Percentiles rank a stretch among this genome's conserved stretches.
Evolutionary conservation across 73 alveolate species (phyloP).

Genomic region (Paramecium tetraurelia): DNA sequence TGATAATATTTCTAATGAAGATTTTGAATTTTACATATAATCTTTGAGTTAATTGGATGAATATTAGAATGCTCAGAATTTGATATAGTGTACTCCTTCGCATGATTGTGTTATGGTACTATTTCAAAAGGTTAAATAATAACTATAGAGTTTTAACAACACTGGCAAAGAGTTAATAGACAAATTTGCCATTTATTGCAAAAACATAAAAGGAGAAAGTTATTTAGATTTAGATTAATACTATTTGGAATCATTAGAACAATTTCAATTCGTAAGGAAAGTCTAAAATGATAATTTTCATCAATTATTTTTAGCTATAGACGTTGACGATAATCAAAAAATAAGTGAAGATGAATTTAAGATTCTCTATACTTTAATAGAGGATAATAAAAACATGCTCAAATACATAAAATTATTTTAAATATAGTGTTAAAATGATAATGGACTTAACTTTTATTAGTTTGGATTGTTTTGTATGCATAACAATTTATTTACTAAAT

Average conservation of each 20-base stretch:
- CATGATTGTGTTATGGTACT: background rate
- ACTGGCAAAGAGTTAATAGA: background rate
- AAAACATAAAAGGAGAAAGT: background rate
- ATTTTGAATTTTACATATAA: conserved; percentile 1
- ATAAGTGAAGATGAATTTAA: background rate
- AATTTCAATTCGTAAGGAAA: background rate
- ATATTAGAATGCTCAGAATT: background rate
- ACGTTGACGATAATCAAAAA: background rate
- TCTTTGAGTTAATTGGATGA: background rate
- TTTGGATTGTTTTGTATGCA: background rate
- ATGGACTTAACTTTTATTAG: background rate
- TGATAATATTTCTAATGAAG: background rate
- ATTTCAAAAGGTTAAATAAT: background rate
- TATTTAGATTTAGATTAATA: background rate
- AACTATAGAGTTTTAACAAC: background rate
- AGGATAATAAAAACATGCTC: background rate
- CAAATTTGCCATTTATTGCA: background rate
- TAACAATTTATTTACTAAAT: background rate
- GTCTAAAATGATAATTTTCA: background rate
- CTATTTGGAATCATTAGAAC: background rate
- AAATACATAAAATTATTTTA: background rate
- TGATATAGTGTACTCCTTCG: background rate
- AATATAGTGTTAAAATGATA: background rate
- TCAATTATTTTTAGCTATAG: background rate
- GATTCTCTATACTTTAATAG: background rate